Conservation (phyloP, 2,329 filamentous ascomycete genomes). For the Penicillium capsulatum region DNA sequence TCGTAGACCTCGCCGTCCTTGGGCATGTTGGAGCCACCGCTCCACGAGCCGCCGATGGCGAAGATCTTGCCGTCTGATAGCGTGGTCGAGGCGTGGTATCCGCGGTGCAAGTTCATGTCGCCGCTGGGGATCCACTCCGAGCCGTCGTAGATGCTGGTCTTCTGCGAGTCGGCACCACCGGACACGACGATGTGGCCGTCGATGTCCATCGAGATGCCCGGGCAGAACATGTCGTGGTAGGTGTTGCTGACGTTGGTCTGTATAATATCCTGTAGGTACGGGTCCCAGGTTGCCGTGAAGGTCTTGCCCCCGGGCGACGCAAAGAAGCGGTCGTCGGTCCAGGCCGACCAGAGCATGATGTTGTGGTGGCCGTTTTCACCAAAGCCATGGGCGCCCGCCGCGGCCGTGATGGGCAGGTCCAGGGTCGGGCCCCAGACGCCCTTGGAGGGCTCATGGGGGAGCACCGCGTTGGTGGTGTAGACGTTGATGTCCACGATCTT, state of each 20-base stretch:
- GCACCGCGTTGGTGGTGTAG: slow-evolving; percentile 6
- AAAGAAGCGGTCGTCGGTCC: slow-evolving; percentile 16
- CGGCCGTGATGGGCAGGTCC: slow-evolving; percentile 7
- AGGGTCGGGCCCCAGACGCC: slow-evolving; percentile 8
- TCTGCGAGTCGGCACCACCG: slow-evolving; percentile 49
- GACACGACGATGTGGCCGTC: slow-evolving; percentile 51
- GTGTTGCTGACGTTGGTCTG: slow-evolving; percentile 7
- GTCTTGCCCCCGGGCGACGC: slow-evolving; percentile 17
- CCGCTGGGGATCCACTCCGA: slow-evolving; percentile 39
- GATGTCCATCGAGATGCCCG: slow-evolving; percentile 50
- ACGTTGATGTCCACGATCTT: slow-evolving; percentile 12
- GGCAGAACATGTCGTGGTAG: slow-evolving; percentile 14
- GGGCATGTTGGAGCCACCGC: slow-evolving; percentile 42
- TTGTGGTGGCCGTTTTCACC: slow-evolving; percentile 7
- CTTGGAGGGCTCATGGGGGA: slow-evolving; percentile 7
- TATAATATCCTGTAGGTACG: slow-evolving; percentile 2
- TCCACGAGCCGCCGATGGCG: slow-evolving; percentile 57
- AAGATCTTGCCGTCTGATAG: slow-evolving; percentile 54
- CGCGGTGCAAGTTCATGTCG: slow-evolving; percentile 47
- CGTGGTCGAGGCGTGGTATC: slow-evolving; percentile 52
- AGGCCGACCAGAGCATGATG: slow-evolving; percentile 17
- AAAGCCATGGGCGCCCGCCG: slow-evolving; percentile 2
- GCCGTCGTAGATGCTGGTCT: slow-evolving; percentile 49
- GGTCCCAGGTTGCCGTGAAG: slow-evolving; percentile 25
- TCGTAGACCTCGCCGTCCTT: slow-evolving; percentile 58